Evolutionary conservation across 2,329 filamentous ascomycete species (phyloP).

Genomic region (Claviceps maximensis): DNA sequence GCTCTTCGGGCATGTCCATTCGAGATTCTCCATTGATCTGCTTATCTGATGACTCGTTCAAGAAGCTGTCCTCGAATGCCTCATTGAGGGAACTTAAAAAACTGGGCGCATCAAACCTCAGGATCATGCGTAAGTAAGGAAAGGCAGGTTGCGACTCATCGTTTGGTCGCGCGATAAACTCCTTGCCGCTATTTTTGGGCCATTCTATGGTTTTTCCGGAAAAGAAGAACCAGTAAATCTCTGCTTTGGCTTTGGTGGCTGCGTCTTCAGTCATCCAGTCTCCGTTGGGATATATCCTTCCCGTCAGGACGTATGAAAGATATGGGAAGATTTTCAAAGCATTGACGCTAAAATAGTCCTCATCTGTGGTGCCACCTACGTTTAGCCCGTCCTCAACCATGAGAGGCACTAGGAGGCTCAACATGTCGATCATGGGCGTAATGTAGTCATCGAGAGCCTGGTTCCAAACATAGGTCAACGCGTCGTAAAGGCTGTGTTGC

Average conservation of each 20-base stretch:
- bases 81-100: conserved; percentile 94
- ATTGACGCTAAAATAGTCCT: conserved; percentile 51
- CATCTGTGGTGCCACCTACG: conserved; percentile 40
- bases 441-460: conserved; percentile 80
- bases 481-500: conserved; percentile 84
- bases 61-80: conserved; percentile 86
- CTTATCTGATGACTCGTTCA: conserved; percentile 66
- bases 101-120: conserved; percentile 80
- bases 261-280: conserved; percentile 58
- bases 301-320: conserved; percentile 79
- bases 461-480: conserved; percentile 94
- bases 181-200: conserved; percentile 50
- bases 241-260: conserved; percentile 65
- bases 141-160: conserved; percentile 59
- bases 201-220: conserved; percentile 66
- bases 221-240: conserved; percentile 89
- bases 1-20: conserved; percentile 47
- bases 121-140: conserved; percentile 68
- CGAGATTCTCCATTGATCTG: conserved; percentile 37
- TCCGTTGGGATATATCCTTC: conserved; percentile 82
- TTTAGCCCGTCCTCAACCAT: conserved; percentile 43
- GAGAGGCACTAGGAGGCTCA: conserved; percentile 52
- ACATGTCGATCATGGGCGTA: conserved; percentile 74
- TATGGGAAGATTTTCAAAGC: conserved; percentile 92
- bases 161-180: conserved; percentile 46